Evolutionary conservation across 2,329 filamentous ascomycete genomes (phyloP), one percentile per base, ranked within the genome.

Genomic region (Exserohilum turcica): DNA sequence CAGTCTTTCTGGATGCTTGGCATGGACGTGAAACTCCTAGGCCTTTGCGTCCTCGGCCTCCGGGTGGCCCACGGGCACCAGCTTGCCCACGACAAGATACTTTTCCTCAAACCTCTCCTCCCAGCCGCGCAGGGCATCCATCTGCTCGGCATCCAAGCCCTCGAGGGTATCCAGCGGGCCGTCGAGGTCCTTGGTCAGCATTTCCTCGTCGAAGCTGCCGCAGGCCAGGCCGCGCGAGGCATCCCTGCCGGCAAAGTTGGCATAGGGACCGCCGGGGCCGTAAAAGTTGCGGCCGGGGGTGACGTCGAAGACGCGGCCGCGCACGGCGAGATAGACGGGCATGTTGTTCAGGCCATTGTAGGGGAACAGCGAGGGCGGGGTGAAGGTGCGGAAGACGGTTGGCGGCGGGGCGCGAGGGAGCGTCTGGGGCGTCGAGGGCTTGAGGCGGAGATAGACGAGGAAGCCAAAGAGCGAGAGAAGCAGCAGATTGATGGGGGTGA

Each of bases 221-320:
- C 85, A 90, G 1, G 94, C 93, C 55, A 99, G 78, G 1, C 94
- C 94, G 46, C 93, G 84, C 60, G 85, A 91, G 16, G 94, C 94
- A 76, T 99, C 94, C 33, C 92, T 82, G 0, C 94, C 94, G 0
- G 94, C 94, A 72, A 99, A 99, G 79, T 97, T 97, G 74, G 88
- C 87, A 75, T 99, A 99, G 2, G 93, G 92, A 0, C 93, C 93
- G 10, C 92, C 92, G 16, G 94, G 94, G 3, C 94, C 94, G 78
- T 99, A 99, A 76, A 97, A 97, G 79, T 95, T 92, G 69, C 88
- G 85, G 19, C 94, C 93, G 12, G 86, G 79, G 0, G 87, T 86
- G 19, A 97, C 93, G 73, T 99, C 94, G 73, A 97, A 97, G 59
- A 97, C 88, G 44, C 86, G 86, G 46, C 94, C 92, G 36, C 91